A percentile compares a stretch with the other conserved stretches of the same genome.
Conservation (phyloP, 257 asterid genomes). For the Fraxinus excelsior region DNA sequence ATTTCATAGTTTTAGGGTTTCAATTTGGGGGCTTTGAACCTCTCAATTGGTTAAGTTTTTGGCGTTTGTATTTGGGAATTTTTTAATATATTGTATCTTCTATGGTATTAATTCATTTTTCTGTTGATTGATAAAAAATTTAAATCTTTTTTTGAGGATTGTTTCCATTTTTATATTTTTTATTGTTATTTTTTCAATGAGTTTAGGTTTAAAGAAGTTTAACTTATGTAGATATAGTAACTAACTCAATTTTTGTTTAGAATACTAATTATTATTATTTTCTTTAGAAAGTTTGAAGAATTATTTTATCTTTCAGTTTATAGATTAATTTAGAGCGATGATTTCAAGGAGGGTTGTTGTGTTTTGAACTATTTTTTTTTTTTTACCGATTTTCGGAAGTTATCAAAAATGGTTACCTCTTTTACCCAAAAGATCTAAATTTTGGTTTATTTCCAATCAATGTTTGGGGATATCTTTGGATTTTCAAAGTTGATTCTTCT, state of each 20-base stretch:
- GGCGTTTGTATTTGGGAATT: slow-evolving; percentile 37
- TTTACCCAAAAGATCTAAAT: background rate
- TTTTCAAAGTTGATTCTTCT: background rate
- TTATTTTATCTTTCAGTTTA: background rate
- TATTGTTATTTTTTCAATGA: slow-evolving; percentile 6
- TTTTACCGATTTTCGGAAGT: background rate
- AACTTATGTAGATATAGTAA: background rate
- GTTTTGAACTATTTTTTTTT: background rate
- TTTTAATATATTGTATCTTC: slow-evolving; percentile 13
- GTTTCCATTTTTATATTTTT: slow-evolving; percentile 8
- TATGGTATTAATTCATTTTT: slow-evolving; percentile 12
- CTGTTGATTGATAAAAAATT: slow-evolving; percentile 21
- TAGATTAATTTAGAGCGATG: background rate
- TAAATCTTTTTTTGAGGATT: slow-evolving; percentile 14
- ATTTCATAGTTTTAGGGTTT: slow-evolving; percentile 37
- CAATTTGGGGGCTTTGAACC: slow-evolving; percentile 22
- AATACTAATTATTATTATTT: background rate
- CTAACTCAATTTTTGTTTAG: background rate
- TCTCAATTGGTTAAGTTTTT: slow-evolving; percentile 31
- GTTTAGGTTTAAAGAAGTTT: slow-evolving; percentile 21
- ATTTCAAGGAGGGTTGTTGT: background rate
- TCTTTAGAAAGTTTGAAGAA: background rate
- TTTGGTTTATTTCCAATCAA: background rate
- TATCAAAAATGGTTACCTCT: background rate
- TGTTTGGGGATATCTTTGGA: background rate